phyloP scores from a whole-genome alignment of 345 rosid species.

The Adansonia digitata region DNA sequence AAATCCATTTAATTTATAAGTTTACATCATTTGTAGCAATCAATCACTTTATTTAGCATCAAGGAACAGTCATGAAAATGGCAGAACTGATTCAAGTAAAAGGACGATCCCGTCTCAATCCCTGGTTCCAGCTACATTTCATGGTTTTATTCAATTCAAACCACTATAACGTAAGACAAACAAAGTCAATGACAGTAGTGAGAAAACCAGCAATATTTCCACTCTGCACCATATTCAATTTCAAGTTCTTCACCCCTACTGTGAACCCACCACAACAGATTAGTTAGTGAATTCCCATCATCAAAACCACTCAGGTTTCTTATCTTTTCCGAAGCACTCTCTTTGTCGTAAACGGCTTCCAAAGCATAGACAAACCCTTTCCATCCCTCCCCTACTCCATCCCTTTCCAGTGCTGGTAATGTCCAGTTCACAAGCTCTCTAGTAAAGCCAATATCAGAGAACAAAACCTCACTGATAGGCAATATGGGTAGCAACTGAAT shows the following conservation, averaged over 20 bases:
- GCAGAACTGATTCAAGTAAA: neutral
- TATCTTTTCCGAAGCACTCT: constrained; percentile 58
- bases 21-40: neutral
- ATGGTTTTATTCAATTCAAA: neutral
- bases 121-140: neutral
- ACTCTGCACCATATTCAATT: constrained; percentile 34
- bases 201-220: constrained; percentile 65
- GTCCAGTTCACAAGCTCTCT: constrained; percentile 82
- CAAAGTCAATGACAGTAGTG: constrained; percentile 55
- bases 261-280: constrained; percentile 91
- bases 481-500: constrained; percentile 74
- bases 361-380: constrained; percentile 82
- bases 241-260: constrained; percentile 48
- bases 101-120: neutral
- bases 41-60: neutral
- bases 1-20: too few relatives aligned
- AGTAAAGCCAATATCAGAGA: constrained; percentile 52
- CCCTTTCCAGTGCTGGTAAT: constrained; percentile 59
- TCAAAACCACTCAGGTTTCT: constrained; percentile 48
- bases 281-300: constrained; percentile 75
- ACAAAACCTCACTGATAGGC: constrained; percentile 67
- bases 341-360: constrained; percentile 67
- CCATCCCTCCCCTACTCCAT: constrained; percentile 85
- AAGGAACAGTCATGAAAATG: neutral
- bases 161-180: neutral